Evolutionary conservation across 129 eudicot species (phyloP), one percentile per base, ranked within the genome.

Genomic region (Chrysanthemum makinoi): DNA sequence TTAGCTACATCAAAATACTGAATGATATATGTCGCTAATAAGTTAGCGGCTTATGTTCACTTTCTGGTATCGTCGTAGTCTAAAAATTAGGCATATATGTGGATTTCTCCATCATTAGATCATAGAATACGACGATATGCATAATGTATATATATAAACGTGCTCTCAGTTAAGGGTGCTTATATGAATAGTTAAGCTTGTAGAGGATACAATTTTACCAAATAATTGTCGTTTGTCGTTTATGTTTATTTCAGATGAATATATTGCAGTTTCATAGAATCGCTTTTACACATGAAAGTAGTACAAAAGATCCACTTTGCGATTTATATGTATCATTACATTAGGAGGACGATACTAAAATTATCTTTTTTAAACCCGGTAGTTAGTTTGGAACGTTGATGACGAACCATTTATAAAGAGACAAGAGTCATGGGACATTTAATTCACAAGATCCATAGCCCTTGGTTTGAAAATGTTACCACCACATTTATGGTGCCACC

Each of bases 351-450:
- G 48, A 48, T 35, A 47, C 17, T 28, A 48, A 48, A 68, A 18
- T 19, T 4, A 18, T 57, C 9, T 33, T 35, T 48, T 30, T 16
- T 19, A 46, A 24, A 62, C 50, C 69, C 62, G 9, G 14, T 57
- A 66, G 68, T 26, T 68, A 68, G 69, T 14, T 68, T 52, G 39
- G 18, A 59, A 11, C 46, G 75, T 60, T 60, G 50, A 68, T 59
- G 62, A 26, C 18, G 64, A 68, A 33, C 80, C 75, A 68, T 60
- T 49, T 50, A 35, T 50, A 60, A 64, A 50, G 57, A 69, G 61
- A 49, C 74, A 77, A 59, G 75, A 62, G 70, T 76, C 69, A 61
- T 76, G 75, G 48, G 24, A 65, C 80, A 77, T 69, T 77, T 20
- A 77, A 77, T 61, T 69, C 65, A 44, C 22, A 22, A 69, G 33